Evolutionary conservation across 2,329 filamentous ascomycete species (phyloP).

Genomic region (Calonectria honghensis): DNA sequence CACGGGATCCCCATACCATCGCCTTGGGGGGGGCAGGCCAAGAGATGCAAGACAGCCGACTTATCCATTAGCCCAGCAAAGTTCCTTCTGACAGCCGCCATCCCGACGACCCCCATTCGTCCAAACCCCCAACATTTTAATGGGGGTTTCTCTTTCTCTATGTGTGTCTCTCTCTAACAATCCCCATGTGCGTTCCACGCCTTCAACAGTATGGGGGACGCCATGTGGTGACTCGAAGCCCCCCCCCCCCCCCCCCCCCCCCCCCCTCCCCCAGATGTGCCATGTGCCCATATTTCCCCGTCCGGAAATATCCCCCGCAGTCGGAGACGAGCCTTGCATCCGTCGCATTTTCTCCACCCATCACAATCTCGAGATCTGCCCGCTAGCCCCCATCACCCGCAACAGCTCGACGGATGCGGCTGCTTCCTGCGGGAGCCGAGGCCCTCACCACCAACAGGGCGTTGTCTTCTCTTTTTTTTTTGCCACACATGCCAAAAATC

Average conservation of each 20-base stretch:
- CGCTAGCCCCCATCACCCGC: conserved; percentile 23
- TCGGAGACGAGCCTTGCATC: conserved; percentile 11
- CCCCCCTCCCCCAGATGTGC: conserved; percentile 29
- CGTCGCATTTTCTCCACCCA: conserved; percentile 42
- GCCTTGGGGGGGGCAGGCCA: conserved; percentile 16
- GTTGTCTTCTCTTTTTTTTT: neutral
- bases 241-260: too few relatives aligned
- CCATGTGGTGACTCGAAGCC: conserved; percentile 12
- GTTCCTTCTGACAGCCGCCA: neutral
- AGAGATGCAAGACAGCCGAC: conserved; percentile 25
- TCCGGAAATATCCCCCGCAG: neutral
- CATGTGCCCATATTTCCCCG: conserved; percentile 21
- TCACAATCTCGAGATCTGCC: conserved; percentile 34
- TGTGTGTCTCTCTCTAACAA: neutral
- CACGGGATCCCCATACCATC: conserved; percentile 9
- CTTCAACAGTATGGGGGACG: conserved; percentile 14
- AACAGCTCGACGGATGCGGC: neutral
- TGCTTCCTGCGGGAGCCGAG: conserved; percentile 5
- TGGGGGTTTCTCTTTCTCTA: neutral
- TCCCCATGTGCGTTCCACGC: conserved; percentile 34
- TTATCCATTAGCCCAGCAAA: conserved; percentile 20
- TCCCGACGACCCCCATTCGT: conserved; percentile 45
- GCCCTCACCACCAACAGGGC: neutral
- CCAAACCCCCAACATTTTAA: conserved; percentile 32
- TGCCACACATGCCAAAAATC: conserved; percentile 5